Evolutionary conservation across 1,284 basidiomycete genomes (phyloP), one percentile per base, ranked within the genome.

Genomic region (Cutaneotrichosporon cyanovorans): DNA sequence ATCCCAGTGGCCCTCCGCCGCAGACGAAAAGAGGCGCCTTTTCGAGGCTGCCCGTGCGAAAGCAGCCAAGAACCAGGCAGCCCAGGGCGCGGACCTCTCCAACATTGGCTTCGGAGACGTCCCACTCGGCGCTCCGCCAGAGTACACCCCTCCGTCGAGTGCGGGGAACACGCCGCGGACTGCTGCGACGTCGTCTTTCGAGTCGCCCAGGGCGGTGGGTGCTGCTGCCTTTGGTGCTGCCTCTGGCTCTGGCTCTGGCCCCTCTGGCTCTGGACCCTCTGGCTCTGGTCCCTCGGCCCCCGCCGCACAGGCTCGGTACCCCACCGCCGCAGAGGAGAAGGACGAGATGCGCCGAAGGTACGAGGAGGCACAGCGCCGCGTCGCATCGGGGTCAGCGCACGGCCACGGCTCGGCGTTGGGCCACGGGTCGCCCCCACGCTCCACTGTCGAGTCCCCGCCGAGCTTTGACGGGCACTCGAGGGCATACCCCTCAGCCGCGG

Each of bases 21-120:
- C 68, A 32, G 53, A 62, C 30, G 71, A 71, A 42, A 71, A 73
- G 45, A 64, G 77, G 3, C 73, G 76, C 23, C 64, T 87, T 16
- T 90, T 78, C 66, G 75, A 83, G 45, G 65, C 78, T 40, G 87
- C 87, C 0, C 76, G 78, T 50, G 76, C 73, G 2, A 75, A 74
- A 42, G 85, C 84, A 5, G 79, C 81, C 45, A 72, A 69, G 40
- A 62, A 61, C 10, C 69, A 74, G 46, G 46, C 58, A 16, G 50
- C 60, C 2, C 59, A 59, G 3, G 68, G 65, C 4, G 58, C 53
- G 2, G 55, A 60, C 14, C 51, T 66, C 5, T 48, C 57, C 30
- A 42, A 47, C n/a, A 53, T 68, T 34, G 68, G 68, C 5, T 20
- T 68, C 25, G 25, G 8, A 50, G 53, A 32, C 20, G 15, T 38